Percentiles rank a stretch among this genome's conserved stretches.
phyloP scores from a whole-genome alignment of 805 yeast species.

The Saturnispora saitoi region DNA sequence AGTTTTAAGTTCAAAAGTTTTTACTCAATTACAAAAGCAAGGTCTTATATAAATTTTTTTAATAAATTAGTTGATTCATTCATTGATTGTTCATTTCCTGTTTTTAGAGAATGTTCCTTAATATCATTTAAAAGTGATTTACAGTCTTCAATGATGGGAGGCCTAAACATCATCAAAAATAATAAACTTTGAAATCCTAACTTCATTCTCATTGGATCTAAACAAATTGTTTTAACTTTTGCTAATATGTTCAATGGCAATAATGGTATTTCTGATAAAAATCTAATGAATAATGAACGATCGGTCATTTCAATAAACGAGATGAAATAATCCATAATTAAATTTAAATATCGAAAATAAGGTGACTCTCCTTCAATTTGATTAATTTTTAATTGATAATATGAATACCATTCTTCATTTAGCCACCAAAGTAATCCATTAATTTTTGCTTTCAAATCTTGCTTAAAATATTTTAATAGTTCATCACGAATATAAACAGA shows the following conservation, averaged over 20 bases:
- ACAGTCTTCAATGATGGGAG: slow-evolving; percentile 62
- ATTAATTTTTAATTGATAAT: slow-evolving; percentile 34
- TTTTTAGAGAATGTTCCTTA: slow-evolving; percentile 28
- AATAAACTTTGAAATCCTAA: slow-evolving; percentile 79
- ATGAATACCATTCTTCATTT: slow-evolving; percentile 81
- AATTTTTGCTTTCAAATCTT: slow-evolving; percentile 60
- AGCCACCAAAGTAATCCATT: slow-evolving; percentile 85
- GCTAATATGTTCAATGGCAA: slow-evolving; percentile 53
- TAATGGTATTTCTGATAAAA: slow-evolving; percentile 81
- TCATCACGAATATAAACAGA: slow-evolving; percentile 60
- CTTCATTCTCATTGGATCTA: slow-evolving; percentile 75
- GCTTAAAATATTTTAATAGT: slow-evolving; percentile 63
- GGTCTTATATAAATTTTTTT: slow-evolving; percentile 57
- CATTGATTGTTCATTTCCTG: slow-evolving; percentile 39
- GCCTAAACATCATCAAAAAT: slow-evolving; percentile 80
- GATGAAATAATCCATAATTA: slow-evolving; percentile 66
- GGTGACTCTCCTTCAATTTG: slow-evolving; percentile 15
- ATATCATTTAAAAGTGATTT: slow-evolving; percentile 41
- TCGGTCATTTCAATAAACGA: slow-evolving; percentile 81
- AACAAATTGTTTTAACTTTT: slow-evolving; percentile 63
- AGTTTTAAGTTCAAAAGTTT: slow-evolving; percentile 78
- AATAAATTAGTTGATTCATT: slow-evolving; percentile 39
- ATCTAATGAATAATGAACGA: slow-evolving; percentile 68
- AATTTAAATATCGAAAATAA: slow-evolving; percentile 64
- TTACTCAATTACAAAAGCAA: slow-evolving; percentile 78